Evolutionary conservation across 192 early-diverging fungal species (phyloP).

Genomic region (Rhizophagus sp.): DNA sequence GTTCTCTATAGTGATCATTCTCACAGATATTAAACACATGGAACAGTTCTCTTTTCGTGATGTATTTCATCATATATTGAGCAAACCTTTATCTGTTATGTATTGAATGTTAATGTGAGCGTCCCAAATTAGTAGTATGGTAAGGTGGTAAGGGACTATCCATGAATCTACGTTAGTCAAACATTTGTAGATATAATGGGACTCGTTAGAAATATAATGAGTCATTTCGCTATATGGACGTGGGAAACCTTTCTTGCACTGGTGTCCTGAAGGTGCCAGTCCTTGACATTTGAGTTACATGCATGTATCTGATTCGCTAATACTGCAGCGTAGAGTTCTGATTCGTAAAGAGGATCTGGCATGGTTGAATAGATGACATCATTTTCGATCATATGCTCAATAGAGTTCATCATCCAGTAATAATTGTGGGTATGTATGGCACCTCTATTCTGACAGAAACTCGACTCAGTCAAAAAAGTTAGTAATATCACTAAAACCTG

Average conservation of each 20-base stretch:
- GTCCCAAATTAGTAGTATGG: background rate
- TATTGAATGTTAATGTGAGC: background rate
- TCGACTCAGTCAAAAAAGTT: too few relatives aligned
- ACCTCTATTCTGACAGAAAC: too few relatives aligned
- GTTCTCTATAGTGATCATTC: background rate
- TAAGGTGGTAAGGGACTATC: background rate
- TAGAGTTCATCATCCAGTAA: too few relatives aligned
- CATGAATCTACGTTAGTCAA: background rate
- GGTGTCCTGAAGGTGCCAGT: too few relatives aligned
- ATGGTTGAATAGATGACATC: background rate
- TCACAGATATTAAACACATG: conserved; percentile 5
- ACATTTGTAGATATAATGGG: background rate
- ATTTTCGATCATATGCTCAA: background rate
- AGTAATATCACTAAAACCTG: background rate
- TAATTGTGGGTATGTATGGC: too few relatives aligned
- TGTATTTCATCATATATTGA: conserved; percentile 7
- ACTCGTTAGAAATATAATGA: too few relatives aligned
- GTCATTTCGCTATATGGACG: too few relatives aligned
- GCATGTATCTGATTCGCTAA: background rate
- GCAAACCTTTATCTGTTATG: background rate
- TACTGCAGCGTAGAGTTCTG: background rate
- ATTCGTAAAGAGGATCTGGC: background rate
- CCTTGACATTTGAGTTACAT: background rate
- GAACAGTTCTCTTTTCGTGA: background rate
- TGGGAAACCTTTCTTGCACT: too few relatives aligned